Base-by-base conservation (phyloP, 345 rosid species). In the Erucastrum elatum region DNA sequence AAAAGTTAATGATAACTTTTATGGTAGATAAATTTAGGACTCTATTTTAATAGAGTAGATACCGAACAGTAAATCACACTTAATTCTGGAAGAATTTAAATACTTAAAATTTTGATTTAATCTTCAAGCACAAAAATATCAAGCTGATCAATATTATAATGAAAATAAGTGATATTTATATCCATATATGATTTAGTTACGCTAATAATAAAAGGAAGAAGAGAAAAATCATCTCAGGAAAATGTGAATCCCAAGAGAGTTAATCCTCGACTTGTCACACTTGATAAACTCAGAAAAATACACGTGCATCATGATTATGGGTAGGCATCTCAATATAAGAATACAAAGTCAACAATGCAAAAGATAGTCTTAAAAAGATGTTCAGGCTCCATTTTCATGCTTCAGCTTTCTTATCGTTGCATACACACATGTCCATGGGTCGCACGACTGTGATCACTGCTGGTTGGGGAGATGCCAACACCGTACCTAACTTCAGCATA, bases 381-480 rank as follows among this genome's bases (percentile, higher is more conserved):
- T 63, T 49, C 26, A 71, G 11, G 72, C 29, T 8, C 66, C 75
- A 27, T 51, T 64, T 35, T 66, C 49, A 76, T 21, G 7, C 72
- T 62, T 81, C 84, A 81, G 55, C 81, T 66, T 49, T 81, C 0
- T 29, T 80, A 76, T 75, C 73, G 35, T 65, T 71, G 72, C 81
- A 77, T 13, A 2, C 16, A 63, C 77, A 77, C 71, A 33, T 61
- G 71, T 67, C 60, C 2, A 17, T 17, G 13, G 73, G 37, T 41
- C 73, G 69, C 0, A 65, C 80, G 58, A 59, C 69, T 65, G 80
- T 33, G 31, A 61, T 39, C 0, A 6, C 56, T 5, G 78, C 66
- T 44, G 75, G 75, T 66, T 67, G 66, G 51, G 84, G 84, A 66
- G 81, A 61, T 12, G 35, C 46, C 56, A 51, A 8, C 8, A 66